Base-by-base conservation (phyloP, 192 early-diverging fungal species). In the Podila clonocystis region DNA sequence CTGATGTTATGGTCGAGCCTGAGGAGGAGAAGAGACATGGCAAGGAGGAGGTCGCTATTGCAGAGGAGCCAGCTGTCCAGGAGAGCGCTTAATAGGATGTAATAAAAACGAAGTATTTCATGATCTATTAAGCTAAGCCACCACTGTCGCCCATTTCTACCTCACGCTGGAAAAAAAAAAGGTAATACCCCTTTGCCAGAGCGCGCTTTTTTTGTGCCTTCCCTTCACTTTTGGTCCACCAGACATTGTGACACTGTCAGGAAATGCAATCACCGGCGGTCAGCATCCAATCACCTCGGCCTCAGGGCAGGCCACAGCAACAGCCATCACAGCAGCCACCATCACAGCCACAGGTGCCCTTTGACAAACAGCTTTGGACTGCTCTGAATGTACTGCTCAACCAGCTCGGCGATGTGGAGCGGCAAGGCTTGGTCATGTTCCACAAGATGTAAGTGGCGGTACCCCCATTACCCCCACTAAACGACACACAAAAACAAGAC, bases 371-470 rank as follows among this genome's bases (percentile, higher is more conserved):
- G 17, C 71, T 80, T 19, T 72, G 72, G 77, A 59, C 66, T 1
- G 72, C 77, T 12, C 62, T 80, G 7, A 65, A 72, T 50, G 61
- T 73, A 4, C 31, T 80, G 29, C 67, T 80, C 22, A 72, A 72
- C 28, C 77, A 80, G 41, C 77, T 80, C 22, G 65, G 70, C 33
- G 77, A 72, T 9, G 77, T 80, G 9, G 77, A 80, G 34, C 77
- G 70, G 20, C 77, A 80, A 29, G 77, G 77, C 6, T 66, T 80
- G 7, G 77, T 80, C 70, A 80, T 80, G 77, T 73, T 80, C 57
- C 77, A 73, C 48, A 72, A 80, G 71, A 80, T 80, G 77, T 80
- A 73, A 65, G 50, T 28, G 20, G 4, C 15, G 2, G 9, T 8
- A 41, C 60, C n/a, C n/a, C n/a, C n/a, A n/a, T n/a, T n/a, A 31